Conservation (phyloP, 257 asterid genomes). For the Solanum tacnaense region DNA sequence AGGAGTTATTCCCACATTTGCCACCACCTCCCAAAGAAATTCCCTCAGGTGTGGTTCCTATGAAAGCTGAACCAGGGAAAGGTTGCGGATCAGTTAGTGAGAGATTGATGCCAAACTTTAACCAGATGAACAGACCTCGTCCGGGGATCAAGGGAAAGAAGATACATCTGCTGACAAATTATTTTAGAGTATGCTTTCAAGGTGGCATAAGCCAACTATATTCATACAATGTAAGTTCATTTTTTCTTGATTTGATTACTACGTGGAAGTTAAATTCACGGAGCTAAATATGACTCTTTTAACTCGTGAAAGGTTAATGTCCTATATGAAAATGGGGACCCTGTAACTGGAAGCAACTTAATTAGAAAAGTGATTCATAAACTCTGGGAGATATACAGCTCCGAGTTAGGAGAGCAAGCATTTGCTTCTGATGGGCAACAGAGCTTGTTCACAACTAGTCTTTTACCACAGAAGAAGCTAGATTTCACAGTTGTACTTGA, state of each 20-base stretch:
- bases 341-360: constrained; percentile 8
- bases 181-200: constrained; percentile 22
- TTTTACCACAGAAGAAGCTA: constrained; percentile 23
- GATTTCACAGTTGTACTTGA: constrained; percentile 32
- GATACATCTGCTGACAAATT: constrained; percentile 23
- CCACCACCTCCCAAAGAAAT: constrained; percentile 22
- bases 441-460: constrained; percentile 26
- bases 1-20: background rate
- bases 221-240: constrained; percentile 19
- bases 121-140: constrained; percentile 2
- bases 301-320: constrained; percentile 18
- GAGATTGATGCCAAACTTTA: constrained; percentile 3
- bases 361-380: constrained; percentile 26
- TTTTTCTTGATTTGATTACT: constrained; percentile 1
- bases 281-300: background rate
- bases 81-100: constrained; percentile 1
- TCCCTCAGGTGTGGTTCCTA: constrained; percentile 9
- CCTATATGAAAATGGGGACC: constrained; percentile 22
- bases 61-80: background rate
- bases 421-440: constrained; percentile 34
- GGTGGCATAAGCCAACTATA: constrained; percentile 14
- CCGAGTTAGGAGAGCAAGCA: constrained; percentile 21
- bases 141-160: constrained; percentile 25
- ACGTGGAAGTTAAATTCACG: background rate
- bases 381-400: constrained; percentile 16